Conservation (phyloP, 148 eudicot species). For the Amaranthus hypochondriacus region DNA sequence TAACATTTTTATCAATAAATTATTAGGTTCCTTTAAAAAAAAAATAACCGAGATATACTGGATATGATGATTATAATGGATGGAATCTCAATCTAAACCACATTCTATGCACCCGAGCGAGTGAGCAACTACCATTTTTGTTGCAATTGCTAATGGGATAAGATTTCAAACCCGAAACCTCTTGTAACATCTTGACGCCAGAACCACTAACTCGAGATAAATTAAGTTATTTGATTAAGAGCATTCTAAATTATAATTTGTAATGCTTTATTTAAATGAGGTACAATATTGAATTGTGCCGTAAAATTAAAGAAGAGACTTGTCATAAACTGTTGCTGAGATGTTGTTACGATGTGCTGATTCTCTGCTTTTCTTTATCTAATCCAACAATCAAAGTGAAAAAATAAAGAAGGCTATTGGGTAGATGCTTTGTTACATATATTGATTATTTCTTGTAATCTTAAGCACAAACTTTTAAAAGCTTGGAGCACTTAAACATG, state of each 20-base stretch:
- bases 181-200: no score
- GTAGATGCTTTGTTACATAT: conserved; percentile 27
- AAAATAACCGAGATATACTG: no score
- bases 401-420: conserved; percentile 21
- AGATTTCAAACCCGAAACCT: no score
- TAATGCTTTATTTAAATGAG: conserved; percentile 31
- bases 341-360: conserved; percentile 32
- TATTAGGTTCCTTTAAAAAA: no score
- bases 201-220: no score
- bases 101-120: no score
- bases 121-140: no score
- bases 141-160: no score
- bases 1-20: no score
- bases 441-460: conserved; percentile 24
- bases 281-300: conserved; percentile 19
- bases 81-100: no score
- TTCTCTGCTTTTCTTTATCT: conserved; percentile 37
- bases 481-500: conserved; percentile 20
- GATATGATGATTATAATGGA: no score
- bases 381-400: conserved; percentile 23
- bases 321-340: conserved; percentile 34
- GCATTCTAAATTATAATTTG: conserved; percentile 44
- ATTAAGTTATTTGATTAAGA: conserved; percentile 3
- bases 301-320: conserved; percentile 25
- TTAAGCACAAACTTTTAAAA: conserved; percentile 27